These are phyloP conservation scores for Clavispora asparagi DNA, from an alignment of 805 yeast species.

Conservation along the genomic window DNA sequence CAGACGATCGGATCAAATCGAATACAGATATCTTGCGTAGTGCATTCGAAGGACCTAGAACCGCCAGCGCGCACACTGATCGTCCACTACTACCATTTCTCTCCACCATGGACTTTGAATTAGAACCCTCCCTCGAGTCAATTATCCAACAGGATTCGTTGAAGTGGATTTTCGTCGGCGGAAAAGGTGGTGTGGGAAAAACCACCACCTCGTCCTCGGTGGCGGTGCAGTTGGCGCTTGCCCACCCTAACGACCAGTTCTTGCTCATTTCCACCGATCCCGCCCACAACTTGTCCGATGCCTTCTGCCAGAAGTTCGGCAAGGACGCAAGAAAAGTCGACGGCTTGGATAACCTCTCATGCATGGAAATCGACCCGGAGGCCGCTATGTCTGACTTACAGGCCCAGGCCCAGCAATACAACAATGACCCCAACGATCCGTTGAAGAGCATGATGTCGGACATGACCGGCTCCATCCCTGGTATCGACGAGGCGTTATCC, in stretches of 20 bases:
- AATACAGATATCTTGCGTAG: background rate
- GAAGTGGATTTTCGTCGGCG: slow-evolving; percentile 98
- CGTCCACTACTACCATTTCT: background rate
- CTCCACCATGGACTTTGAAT: slow-evolving; percentile 46
- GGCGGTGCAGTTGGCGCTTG: slow-evolving; percentile 86
- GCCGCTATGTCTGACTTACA: slow-evolving; percentile 86
- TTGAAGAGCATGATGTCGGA: slow-evolving; percentile 76
- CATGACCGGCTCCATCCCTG: slow-evolving; percentile 92
- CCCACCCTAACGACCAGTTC: slow-evolving; percentile 75
- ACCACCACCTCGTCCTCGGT: slow-evolving; percentile 95
- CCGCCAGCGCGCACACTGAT: background rate
- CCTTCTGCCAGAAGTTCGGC: slow-evolving; percentile 96
- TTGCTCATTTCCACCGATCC: slow-evolving; percentile 95
- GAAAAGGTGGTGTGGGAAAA: slow-evolving; percentile 99
- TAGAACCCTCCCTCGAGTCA: slow-evolving; percentile 69
- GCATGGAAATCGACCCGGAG: slow-evolving; percentile 98
- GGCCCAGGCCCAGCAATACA: slow-evolving; percentile 52
- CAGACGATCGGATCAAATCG: too few species aligned
- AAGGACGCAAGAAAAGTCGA: slow-evolving; percentile 94
- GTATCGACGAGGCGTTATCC: slow-evolving; percentile 96
- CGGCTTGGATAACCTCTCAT: slow-evolving; percentile 80
- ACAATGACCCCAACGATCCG: slow-evolving; percentile 57
- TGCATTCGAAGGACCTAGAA: background rate
- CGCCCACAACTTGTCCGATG: slow-evolving; percentile 96
- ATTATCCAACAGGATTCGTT: slow-evolving; percentile 59